phyloP scores from a whole-genome alignment of 768 basidiomycete genomes.

The Russula dissimulans region DNA sequence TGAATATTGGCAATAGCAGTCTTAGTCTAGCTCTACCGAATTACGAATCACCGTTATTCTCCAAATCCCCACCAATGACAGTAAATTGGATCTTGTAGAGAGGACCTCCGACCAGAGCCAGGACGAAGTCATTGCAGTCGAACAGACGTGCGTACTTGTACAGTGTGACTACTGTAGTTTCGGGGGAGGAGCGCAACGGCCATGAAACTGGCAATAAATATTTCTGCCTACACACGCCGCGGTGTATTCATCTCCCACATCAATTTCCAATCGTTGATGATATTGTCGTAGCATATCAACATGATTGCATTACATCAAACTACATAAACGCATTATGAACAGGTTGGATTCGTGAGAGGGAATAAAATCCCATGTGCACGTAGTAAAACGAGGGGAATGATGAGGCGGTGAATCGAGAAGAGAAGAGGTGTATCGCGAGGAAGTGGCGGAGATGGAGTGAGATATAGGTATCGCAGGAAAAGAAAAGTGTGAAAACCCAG shows the following conservation, averaged over 20 bases:
- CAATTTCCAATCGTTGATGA: neutral
- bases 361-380: neutral
- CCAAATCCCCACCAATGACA: too few relatives aligned
- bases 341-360: neutral
- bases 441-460: neutral
- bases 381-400: neutral
- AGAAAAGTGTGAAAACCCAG: slow-evolving; percentile 5
- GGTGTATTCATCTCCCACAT: neutral
- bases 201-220: too few relatives aligned
- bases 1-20: too few relatives aligned
- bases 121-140: too few relatives aligned
- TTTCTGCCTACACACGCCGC: too few relatives aligned
- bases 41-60: too few relatives aligned
- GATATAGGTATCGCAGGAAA: slow-evolving; percentile 9
- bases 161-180: too few relatives aligned
- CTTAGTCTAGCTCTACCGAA: too few relatives aligned
- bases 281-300: neutral
- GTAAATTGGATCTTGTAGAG: too few relatives aligned
- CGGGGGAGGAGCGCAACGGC: too few relatives aligned
- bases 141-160: too few relatives aligned
- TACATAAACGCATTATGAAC: slow-evolving; percentile 1
- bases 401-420: neutral
- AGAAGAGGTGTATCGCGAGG: slow-evolving; percentile 7
- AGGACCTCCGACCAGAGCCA: too few relatives aligned
- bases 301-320: slow-evolving; percentile 1